Conservation (phyloP, 805 yeast species). For the Wickerhamiella musiphila region DNA sequence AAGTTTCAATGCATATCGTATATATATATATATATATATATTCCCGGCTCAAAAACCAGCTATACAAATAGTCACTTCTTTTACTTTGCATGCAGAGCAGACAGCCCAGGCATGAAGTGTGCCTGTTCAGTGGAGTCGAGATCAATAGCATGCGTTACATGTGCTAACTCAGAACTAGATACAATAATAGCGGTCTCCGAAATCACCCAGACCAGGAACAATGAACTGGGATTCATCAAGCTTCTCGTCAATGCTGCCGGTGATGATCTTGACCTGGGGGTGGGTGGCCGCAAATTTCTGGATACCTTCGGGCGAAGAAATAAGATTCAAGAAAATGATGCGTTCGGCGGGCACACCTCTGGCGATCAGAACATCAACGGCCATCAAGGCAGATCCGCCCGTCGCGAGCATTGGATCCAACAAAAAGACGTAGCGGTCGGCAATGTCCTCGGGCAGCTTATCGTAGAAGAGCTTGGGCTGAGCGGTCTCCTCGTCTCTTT, state of each 20-base stretch:
- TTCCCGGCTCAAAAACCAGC: too few relatives aligned
- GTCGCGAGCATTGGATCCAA: slow-evolving; percentile 98
- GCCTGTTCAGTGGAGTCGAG: too few relatives aligned
- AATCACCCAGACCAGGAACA: slow-evolving; percentile 92
- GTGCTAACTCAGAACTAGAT: too few relatives aligned
- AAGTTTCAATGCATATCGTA: too few relatives aligned
- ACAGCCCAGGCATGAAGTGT: too few relatives aligned
- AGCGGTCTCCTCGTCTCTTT: slow-evolving; percentile 96
- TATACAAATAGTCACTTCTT: too few relatives aligned
- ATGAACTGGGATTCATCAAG: slow-evolving; percentile 74
- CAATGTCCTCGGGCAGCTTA: slow-evolving; percentile 83
- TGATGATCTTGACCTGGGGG: slow-evolving; percentile 75
- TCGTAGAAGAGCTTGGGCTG: slow-evolving; percentile 81
- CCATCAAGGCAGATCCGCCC: slow-evolving; percentile 97
- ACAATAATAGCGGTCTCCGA: slow-evolving; percentile 95
- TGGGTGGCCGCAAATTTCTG: slow-evolving; percentile 54
- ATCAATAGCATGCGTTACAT: too few relatives aligned
- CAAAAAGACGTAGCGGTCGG: slow-evolving; percentile 73
- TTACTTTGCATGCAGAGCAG: too few relatives aligned
- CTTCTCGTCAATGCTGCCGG: slow-evolving; percentile 83
- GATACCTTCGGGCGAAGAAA: slow-evolving; percentile 93
- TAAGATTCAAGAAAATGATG: slow-evolving; percentile 75
- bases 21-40: too few relatives aligned
- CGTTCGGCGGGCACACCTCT: slow-evolving; percentile 81
- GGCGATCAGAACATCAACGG: slow-evolving; percentile 71